Conservation (phyloP, 768 basidiomycete genomes). For the Albatrellus ellisii region DNA sequence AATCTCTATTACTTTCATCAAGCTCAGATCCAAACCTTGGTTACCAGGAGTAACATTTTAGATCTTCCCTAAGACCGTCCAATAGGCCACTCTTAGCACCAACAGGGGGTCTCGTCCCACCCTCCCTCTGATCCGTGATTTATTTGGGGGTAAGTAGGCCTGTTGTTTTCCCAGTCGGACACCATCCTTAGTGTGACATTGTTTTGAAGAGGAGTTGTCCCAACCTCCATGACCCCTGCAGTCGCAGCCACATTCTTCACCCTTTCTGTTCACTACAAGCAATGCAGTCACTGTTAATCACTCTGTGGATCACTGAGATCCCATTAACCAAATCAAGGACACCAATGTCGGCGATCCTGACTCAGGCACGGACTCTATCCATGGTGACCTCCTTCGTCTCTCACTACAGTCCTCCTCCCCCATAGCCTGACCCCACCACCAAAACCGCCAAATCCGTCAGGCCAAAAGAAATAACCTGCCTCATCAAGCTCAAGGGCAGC, state of each 20-base stretch:
- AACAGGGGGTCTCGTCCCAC: conserved; percentile 13
- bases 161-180: background rate
- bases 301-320: conserved; percentile 5
- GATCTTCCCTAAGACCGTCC: too few species aligned
- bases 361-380: conserved; percentile 1
- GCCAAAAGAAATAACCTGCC: background rate
- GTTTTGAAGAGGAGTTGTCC: conserved; percentile 11
- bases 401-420: background rate
- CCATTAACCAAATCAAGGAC: background rate
- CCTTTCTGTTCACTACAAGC: conserved; percentile 6
- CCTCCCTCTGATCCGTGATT: conserved; percentile 13
- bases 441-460: conserved; percentile 2
- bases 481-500: background rate
- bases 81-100: too few species aligned
- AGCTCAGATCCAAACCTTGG: too few species aligned
- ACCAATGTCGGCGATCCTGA: background rate
- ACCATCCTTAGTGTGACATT: background rate
- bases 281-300: conserved; percentile 4
- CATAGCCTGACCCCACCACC: background rate
- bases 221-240: conserved; percentile 8
- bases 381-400: background rate
- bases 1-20: too few species aligned
- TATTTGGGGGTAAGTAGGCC: conserved; percentile 10
- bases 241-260: conserved; percentile 4
- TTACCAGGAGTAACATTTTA: too few species aligned